These are phyloP conservation scores for Schizochytrium sp. DNA, from an alignment of 108 stramenopile genomes.

Conservation along the genomic window DNA sequence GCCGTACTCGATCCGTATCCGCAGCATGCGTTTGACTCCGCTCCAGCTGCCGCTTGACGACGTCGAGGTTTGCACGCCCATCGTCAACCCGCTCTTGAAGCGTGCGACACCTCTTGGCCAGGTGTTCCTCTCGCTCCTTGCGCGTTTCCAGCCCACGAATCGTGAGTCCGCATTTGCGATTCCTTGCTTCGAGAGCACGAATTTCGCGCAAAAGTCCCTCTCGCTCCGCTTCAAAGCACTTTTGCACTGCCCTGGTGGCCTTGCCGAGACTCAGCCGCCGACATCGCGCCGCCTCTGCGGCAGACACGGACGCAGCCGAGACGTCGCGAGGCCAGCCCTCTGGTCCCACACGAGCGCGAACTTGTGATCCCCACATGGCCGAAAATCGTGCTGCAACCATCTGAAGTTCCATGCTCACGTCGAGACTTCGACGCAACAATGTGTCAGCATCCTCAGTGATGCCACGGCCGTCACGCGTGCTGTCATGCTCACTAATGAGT, in stretches of 20 bases:
- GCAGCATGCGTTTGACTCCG: not conserved
- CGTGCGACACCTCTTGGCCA: not conserved
- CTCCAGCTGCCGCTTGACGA: not conserved
- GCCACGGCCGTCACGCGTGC: not conserved
- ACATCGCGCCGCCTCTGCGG: too few relatives aligned
- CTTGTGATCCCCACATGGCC: not conserved
- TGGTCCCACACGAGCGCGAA: not conserved
- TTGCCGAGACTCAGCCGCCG: not conserved
- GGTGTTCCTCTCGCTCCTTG: not conserved
- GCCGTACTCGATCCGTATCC: not conserved
- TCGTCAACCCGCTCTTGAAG: not conserved
- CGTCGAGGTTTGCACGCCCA: not conserved
- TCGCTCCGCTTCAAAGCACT: not conserved
- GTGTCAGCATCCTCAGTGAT: not conserved
- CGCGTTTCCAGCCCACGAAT: not conserved
- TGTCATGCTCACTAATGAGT: not conserved
- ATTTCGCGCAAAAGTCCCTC: not conserved
- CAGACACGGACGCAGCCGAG: too few relatives aligned
- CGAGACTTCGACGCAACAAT: not conserved
- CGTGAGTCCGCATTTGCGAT: not conserved
- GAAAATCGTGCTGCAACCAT: not conserved
- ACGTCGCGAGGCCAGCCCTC: not conserved
- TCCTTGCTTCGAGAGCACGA: not conserved
- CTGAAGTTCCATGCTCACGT: not conserved
- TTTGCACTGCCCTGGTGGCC: not conserved